phyloP scores from a whole-genome alignment of 225 moss, liverwort and hornwort species.

The Pleurozium schreberi region DNA sequence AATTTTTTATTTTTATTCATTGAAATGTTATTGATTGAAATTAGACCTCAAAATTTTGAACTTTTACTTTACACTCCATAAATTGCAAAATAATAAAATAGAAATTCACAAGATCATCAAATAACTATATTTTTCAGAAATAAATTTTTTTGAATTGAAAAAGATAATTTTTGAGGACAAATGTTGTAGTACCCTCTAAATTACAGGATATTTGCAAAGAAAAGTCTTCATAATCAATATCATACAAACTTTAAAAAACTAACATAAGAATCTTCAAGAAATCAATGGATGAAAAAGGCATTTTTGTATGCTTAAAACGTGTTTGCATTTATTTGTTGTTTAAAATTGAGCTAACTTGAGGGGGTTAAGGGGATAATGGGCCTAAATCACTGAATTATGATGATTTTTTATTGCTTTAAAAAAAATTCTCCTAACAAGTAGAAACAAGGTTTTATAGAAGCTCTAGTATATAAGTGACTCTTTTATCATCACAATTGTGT shows the following conservation, averaged over 20 bases:
- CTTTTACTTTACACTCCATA: too few relatives aligned
- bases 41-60: too few relatives aligned
- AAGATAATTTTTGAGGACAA: accelerated
- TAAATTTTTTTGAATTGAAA: not conserved
- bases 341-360: too few relatives aligned
- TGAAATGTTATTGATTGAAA: too few relatives aligned
- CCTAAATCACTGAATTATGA: not conserved
- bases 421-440: not conserved
- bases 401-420: not conserved
- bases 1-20: too few relatives aligned
- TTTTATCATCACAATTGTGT: not conserved
- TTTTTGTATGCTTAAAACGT: not conserved
- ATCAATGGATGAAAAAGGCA: not conserved
- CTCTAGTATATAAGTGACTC: not conserved
- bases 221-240: too few relatives aligned
- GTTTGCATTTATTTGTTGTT: not conserved
- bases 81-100: too few relatives aligned
- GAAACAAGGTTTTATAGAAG: not conserved
- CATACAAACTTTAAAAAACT: not conserved
- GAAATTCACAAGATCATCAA: too few relatives aligned
- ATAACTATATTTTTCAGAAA: too few relatives aligned
- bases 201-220: not conserved
- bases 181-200: not conserved
- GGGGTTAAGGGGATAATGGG: not conserved
- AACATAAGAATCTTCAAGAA: not conserved